Evolutionary conservation across 1,139 yeast genomes (phyloP), one percentile per base, ranked within the genome.

Genomic region (Nakaseomyces uthaithaninus): DNA sequence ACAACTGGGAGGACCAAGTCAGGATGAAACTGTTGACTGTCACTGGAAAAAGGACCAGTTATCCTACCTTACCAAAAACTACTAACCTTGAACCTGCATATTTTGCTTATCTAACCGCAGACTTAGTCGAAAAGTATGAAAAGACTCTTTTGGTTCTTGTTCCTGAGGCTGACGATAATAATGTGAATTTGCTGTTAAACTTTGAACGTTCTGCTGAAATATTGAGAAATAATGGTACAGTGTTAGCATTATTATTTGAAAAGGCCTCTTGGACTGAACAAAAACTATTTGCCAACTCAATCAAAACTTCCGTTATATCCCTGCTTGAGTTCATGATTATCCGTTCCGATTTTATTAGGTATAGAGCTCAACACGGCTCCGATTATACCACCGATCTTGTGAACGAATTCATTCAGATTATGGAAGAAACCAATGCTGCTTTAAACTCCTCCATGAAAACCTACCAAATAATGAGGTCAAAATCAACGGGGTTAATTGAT

Each of bases 1-100:
- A 28, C 22, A 28, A 17, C 16, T 28, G 33, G 33, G 33, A 28
- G 11, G 33, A 28, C 22, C 33, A 28, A 14, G n/a, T 28, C 11
- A 20, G 18, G 12, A n/a, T 28, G 33, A 28, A 28, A 11, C 33
- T 28, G 10, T 11, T 28, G 6, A 17, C 22, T 8, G 4, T 28
- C 4, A 28, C 16, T 12, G 33, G 33, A 4, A 16, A 28, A 11
- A 9, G n/a, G 4, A 17, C 12, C 33, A 28, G 7, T 11, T 28
- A 28, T 17, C 33, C 33, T 5, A 28, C 16, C 2, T 7, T 28
- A n/a, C 33, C 20, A 2, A n/a, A 12, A 11, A 10, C 20, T 2
- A 11, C 12, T 8, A 28, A 28, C 22, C 4, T 11, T 16, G 33
- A 28, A 28, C 16, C 10, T 12, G 16, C 33, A 2, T 28, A 28